These are phyloP conservation scores for Amauroascus verrucosus DNA, from an alignment of 2,329 filamentous ascomycete species.

Conservation along the genomic window DNA sequence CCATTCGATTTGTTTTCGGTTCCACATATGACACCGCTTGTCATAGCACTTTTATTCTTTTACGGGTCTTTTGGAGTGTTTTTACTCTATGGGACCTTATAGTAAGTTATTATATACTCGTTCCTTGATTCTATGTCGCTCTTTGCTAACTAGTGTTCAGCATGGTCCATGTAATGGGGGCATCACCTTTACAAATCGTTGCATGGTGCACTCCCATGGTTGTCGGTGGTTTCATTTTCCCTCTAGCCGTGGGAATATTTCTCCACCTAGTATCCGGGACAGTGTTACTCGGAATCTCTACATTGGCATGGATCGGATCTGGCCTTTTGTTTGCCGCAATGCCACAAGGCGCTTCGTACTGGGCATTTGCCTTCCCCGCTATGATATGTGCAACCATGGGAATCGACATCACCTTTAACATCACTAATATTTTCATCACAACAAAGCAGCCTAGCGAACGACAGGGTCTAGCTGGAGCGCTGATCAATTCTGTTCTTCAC, in stretches of 20 bases:
- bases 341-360: conserved; percentile 51
- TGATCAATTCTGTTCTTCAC: conserved; percentile 61
- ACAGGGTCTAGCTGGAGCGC: conserved; percentile 61
- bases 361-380: conserved; percentile 61
- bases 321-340: conserved; percentile 55
- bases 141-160: conserved; percentile 27
- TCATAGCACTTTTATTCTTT: conserved; percentile 51
- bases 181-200: conserved; percentile 52
- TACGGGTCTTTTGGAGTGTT: conserved; percentile 62
- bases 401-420: conserved; percentile 65
- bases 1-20: conserved; percentile 60
- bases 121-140: not conserved
- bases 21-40: conserved; percentile 57
- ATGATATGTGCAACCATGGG: conserved; percentile 56
- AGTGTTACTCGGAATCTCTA: conserved; percentile 52
- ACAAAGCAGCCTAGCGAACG: conserved; percentile 55
- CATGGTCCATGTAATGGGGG: conserved; percentile 51
- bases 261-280: conserved; percentile 56
- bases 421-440: conserved; percentile 68
- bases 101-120: conserved; percentile 43
- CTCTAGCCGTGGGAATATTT: conserved; percentile 53
- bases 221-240: conserved; percentile 56
- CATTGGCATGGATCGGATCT: conserved; percentile 48
- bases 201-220: conserved; percentile 61
- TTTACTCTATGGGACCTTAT: conserved; percentile 59